Evolutionary conservation across 2,329 filamentous ascomycete genomes (phyloP), one percentile per base, ranked within the genome.

Genomic region (Penicillium concentricum): DNA sequence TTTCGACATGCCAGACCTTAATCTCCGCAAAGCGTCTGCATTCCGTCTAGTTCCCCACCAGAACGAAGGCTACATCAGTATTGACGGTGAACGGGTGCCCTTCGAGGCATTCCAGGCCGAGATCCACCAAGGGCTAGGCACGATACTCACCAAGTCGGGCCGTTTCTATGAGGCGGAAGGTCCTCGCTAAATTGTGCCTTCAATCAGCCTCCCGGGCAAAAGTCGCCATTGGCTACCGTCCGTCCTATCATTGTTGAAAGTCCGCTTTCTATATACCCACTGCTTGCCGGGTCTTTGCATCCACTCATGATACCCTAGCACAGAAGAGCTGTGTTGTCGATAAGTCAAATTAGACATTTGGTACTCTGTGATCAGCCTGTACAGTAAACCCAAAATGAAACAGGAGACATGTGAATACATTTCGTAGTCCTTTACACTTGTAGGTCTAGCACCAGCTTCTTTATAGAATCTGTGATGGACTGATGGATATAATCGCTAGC

Each of bases 101-200:
- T 97, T 96, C 71, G 88, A 88, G 66, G 89, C 91, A 0, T 95
- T 97, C 71, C 94, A 99, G 78, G 91, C 87, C 2, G 94, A 99
- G 76, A 82, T 97, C 7, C 91, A 97, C 72, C 83, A 80, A 51
- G 89, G 88, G 0, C 79, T 99, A 24, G 94, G 91, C 1, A 91
- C 89, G 4, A 89, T 93, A n/a, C 78, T 97, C 61, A 91, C 90
- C 48, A 91, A 88, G 75, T 84, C 80, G 28, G 89, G 84, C 3
- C 80, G 86, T 58, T 76, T 82, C 54, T 96, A 91, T 72, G 91
- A 96, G 70, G 81, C 82, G 5, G 67, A 71, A 5, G 78, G 75
- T 2, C 73, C 73, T 15, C 63, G 49, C 30, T 70, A 61, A 58
- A 61, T 32, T 22, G 5, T 51, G 9, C 20, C 13, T 39, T 34